A percentile compares a stretch with the other conserved stretches of the same genome.
Evolutionary conservation across 1,139 yeast genomes (phyloP).

Genomic region (Blastobotrys elegans): DNA sequence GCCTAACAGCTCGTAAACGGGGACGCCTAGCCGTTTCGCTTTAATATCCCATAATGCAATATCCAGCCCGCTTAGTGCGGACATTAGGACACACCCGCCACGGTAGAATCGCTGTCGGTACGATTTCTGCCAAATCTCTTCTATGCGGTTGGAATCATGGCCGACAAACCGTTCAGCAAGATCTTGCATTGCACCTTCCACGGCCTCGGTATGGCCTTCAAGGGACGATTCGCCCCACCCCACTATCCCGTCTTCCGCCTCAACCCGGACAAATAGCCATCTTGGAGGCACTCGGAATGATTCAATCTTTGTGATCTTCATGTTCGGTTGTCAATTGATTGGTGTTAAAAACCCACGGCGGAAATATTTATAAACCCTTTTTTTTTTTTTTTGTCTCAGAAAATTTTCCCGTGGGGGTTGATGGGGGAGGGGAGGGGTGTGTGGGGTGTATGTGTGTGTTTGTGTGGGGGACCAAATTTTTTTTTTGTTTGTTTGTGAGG

Average conservation of each 20-base stretch:
- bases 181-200: constrained; percentile 32
- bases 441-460: no score
- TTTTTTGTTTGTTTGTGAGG: no score
- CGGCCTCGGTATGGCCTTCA: constrained; percentile 32
- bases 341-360: no score
- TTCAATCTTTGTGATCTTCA: constrained; percentile 28
- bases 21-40: constrained; percentile 33
- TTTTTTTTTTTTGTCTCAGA: not conserved
- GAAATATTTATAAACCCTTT: not conserved
- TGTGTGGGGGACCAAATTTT: no score
- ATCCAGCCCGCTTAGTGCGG: constrained; percentile 32
- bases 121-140: constrained; percentile 31
- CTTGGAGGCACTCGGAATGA: constrained; percentile 32
- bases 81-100: constrained; percentile 33
- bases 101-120: constrained; percentile 33
- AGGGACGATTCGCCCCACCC: constrained; percentile 34
- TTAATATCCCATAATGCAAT: constrained; percentile 35
- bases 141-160: constrained; percentile 31
- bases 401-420: not conserved
- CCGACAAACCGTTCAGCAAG: constrained; percentile 31
- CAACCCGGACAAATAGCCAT: constrained; percentile 31
- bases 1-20: constrained; percentile 31
- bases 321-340: no score
- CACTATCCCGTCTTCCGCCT: constrained; percentile 28
- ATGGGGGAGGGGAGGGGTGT: no score